phyloP scores from a whole-genome alignment of 495 filamentous ascomycete genomes.

The Aspergillus haitiensis region DNA sequence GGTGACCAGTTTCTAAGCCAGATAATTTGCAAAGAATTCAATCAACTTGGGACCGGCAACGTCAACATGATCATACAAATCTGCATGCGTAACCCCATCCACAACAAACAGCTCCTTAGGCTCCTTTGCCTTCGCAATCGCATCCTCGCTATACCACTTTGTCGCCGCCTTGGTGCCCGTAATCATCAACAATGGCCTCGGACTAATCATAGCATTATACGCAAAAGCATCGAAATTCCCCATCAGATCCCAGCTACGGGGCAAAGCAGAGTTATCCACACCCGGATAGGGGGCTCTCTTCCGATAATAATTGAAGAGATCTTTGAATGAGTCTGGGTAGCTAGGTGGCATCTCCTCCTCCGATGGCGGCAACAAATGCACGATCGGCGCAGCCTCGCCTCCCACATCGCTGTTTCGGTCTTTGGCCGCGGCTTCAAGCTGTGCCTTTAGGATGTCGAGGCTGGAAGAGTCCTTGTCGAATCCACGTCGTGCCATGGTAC shows the following conservation, averaged over 20 bases:
- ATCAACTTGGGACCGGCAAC: slow-evolving; percentile 32
- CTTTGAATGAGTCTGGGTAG: slow-evolving; percentile 21
- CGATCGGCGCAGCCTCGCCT: background rate
- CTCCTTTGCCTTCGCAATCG: slow-evolving; percentile 30
- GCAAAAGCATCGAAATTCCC: slow-evolving; percentile 34
- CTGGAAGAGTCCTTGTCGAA: slow-evolving; percentile 16
- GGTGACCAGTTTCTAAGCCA: background rate
- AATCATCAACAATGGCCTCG: slow-evolving; percentile 43
- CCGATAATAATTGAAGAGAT: slow-evolving; percentile 27
- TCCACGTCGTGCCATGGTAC: slow-evolving; percentile 32
- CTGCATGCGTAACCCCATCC: slow-evolving; percentile 34
- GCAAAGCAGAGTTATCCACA: slow-evolving; percentile 12
- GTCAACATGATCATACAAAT: slow-evolving; percentile 38
- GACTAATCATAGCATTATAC: slow-evolving; percentile 30
- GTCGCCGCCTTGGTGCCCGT: slow-evolving; percentile 35
- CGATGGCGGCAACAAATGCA: background rate
- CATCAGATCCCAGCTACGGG: slow-evolving; percentile 33
- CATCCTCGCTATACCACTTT: slow-evolving; percentile 32
- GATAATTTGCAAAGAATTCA: slow-evolving; percentile 32
- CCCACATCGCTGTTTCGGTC: slow-evolving; percentile 15
- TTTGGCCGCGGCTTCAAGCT: slow-evolving; percentile 23
- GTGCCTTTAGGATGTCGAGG: slow-evolving; percentile 18
- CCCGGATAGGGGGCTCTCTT: slow-evolving; percentile 26
- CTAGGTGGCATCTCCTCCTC: slow-evolving; percentile 18
- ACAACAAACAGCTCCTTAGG: slow-evolving; percentile 43